Percentiles rank a stretch among this genome's conserved stretches.
Evolutionary conservation across 345 rosid species (phyloP).

Genomic region (Eucalyptus dawsonii): DNA sequence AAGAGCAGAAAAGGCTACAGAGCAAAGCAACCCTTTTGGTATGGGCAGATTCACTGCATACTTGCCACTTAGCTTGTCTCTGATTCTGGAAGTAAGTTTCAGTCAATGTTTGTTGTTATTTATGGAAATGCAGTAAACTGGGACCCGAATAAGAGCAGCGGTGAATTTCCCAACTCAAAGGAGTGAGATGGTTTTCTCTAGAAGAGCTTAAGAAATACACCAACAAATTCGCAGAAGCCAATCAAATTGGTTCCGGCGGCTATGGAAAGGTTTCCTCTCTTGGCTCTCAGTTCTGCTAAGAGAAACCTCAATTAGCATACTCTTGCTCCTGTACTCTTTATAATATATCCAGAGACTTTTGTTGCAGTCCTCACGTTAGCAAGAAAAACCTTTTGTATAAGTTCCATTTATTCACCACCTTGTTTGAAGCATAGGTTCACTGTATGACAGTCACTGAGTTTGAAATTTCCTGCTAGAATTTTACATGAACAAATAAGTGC

Average conservation of each 20-base stretch:
- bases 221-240: conserved; percentile 58
- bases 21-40: conserved; percentile 68
- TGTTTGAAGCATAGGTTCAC: not conserved
- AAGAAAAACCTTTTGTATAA: not conserved
- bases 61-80: not conserved
- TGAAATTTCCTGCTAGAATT: not conserved
- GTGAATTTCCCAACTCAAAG: conserved; percentile 53
- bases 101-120: not conserved
- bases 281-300: not conserved
- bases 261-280: conserved; percentile 62
- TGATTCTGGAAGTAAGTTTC: not conserved
- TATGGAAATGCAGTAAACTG: conserved; percentile 44
- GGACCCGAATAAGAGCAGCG: conserved; percentile 43
- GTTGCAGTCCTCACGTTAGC: not conserved
- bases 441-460: not conserved
- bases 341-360: not conserved
- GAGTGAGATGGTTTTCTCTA: conserved; percentile 59
- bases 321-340: not conserved
- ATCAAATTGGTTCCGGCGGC: conserved; percentile 72
- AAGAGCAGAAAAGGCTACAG: conserved; percentile 60
- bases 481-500: not conserved
- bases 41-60: not conserved
- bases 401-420: not conserved
- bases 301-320: not conserved
- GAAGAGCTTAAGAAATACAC: conserved; percentile 67